Base-by-base conservation (phyloP, 2,329 filamentous ascomycete genomes). In the Venturia effusa region DNA sequence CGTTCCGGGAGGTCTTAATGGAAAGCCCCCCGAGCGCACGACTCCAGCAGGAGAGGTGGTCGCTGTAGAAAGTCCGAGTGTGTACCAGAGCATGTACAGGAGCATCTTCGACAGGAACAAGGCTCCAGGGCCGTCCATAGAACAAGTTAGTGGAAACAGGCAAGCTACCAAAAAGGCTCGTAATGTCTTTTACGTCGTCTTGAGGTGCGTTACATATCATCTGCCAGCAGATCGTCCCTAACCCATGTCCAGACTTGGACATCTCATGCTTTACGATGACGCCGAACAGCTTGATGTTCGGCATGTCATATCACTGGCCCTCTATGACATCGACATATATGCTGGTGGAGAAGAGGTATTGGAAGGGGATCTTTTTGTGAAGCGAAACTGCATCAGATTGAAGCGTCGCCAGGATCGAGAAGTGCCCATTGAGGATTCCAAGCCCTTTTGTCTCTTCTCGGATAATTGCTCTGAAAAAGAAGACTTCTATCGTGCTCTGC, bases 31-130 rank as follows among this genome's bases (percentile, higher is more conserved):
- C 65, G 92, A 96, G 77, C 84, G 91, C 66, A 85, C 87, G 39
- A 93, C 90, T 0, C 90, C 92, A 6, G 84, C 90, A 15, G 91
- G 90, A 22, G 86, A 88, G 64, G 88, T 89, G 19, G 86, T 94
- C 55, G 85, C 88, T 40, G 81, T 88, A 51, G 88, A 92, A 64
- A 96, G 91, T 71, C 92, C 89, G 64, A 97, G 93, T 74, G 93
- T 99, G 43, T 97, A 97, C 75, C 94, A 97, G 81, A 89, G 89
- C 74, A 97, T 99, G 91, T 99, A 99, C 77, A 83, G 92, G 73
- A 96, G 89, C 74, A 88, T 99, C 66, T 97, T 99, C 73, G 92
- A 96, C 70, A 84, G 93, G 40, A 75, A 73, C 67, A 78, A 75
- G 70, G 92, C 88, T 70, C 80, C 80, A 67, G 75, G 76, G 22